Percentiles rank a stretch among this genome's conserved stretches.
phyloP scores from a whole-genome alignment of 306 rosid genomes.

The Adenanthera pavonina region DNA sequence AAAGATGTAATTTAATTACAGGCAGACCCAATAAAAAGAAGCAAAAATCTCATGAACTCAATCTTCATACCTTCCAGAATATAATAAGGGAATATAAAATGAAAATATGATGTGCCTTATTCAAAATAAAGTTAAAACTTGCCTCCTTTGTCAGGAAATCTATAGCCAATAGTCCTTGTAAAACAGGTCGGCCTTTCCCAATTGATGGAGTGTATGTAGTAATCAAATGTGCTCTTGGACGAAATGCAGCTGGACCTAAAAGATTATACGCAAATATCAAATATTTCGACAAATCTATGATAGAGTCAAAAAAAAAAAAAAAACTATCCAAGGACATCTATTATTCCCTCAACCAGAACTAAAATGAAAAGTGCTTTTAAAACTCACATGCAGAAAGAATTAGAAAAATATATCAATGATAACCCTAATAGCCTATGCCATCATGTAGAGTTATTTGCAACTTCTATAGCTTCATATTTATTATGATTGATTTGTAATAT shows the following conservation, averaged over 20 bases:
- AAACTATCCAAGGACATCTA: conserved; percentile 23
- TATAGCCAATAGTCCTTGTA: conserved; percentile 95
- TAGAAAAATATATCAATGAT: conserved; percentile 2
- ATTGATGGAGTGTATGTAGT: conserved; percentile 73
- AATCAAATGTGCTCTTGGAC: conserved; percentile 92
- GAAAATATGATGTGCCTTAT: conserved; percentile 9
- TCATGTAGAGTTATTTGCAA: conserved; percentile 25
- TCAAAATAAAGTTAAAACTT: conserved; percentile 42
- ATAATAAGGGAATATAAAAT: conserved; percentile 29
- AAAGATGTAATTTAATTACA: conserved; percentile 39
- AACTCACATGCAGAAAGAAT: neutral
- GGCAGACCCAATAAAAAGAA: conserved; percentile 25
- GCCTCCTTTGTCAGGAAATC: conserved; percentile 95
- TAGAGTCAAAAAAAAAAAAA: conserved; percentile 10
- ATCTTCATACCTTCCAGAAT: conserved; percentile 22
- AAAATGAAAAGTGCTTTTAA: conserved; percentile 24
- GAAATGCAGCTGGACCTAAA: conserved; percentile 99
- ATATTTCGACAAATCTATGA: conserved; percentile 22
- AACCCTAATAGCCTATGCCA: conserved; percentile 24
- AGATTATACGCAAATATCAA: conserved; percentile 42
- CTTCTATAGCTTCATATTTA: conserved; percentile 26
- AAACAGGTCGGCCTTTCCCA: conserved; percentile 97
- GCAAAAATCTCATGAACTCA: neutral
- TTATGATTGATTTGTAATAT: conserved; percentile 17
- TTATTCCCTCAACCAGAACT: conserved; percentile 30